These are phyloP conservation scores for Alectoria sarmentosa DNA, from an alignment of 495 filamentous ascomycete genomes.

Conservation along the genomic window DNA sequence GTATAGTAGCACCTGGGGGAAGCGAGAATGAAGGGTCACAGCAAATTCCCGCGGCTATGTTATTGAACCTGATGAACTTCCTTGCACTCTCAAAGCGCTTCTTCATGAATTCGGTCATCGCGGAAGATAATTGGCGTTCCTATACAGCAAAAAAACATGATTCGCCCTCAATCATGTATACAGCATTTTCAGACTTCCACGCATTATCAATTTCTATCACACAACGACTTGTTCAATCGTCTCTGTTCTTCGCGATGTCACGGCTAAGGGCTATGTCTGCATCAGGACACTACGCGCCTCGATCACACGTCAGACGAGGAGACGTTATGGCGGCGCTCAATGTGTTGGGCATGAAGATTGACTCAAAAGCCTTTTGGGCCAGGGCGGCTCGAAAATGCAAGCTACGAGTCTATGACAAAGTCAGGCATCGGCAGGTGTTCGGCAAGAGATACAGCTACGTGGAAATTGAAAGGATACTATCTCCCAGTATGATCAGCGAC, in stretches of 20 bases:
- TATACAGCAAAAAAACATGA: slow-evolving; percentile 39
- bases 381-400: slow-evolving; percentile 50
- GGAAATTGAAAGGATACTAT: slow-evolving; percentile 42
- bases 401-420: slow-evolving; percentile 47
- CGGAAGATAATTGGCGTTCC: slow-evolving; percentile 59
- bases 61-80: slow-evolving; percentile 57
- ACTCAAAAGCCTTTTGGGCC: slow-evolving; percentile 51
- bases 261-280: slow-evolving; percentile 40
- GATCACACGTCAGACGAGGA: slow-evolving; percentile 38
- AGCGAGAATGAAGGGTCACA: slow-evolving; percentile 31
- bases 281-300: slow-evolving; percentile 29
- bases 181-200: slow-evolving; percentile 67
- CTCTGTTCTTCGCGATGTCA: slow-evolving; percentile 59
- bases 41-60: slow-evolving; percentile 42
- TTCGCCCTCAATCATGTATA: slow-evolving; percentile 56
- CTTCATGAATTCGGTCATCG: slow-evolving; percentile 69
- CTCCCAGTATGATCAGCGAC: slow-evolving; percentile 1
- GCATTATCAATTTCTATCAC: slow-evolving; percentile 59
- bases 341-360: slow-evolving; percentile 42
- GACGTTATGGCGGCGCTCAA: slow-evolving; percentile 64
- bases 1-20: slow-evolving; percentile 27
- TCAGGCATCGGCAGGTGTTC: slow-evolving; percentile 30
- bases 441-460: slow-evolving; percentile 40
- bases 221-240: slow-evolving; percentile 57
- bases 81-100: slow-evolving; percentile 55